Conservation (phyloP, 129 eudicot genomes). For the sunflower (Helianthus annuus) region DNA sequence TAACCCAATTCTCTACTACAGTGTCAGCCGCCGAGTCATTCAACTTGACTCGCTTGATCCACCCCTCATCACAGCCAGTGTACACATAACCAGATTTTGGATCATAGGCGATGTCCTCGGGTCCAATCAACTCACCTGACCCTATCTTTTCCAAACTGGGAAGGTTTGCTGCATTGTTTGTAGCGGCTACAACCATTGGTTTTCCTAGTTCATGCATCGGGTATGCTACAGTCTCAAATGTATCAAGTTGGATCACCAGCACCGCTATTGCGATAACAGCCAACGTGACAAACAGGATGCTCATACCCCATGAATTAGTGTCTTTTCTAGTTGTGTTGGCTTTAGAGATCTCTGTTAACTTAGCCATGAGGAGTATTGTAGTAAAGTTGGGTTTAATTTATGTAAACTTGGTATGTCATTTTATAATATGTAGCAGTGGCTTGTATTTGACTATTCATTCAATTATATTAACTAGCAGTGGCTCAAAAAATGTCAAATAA, state of each 20-base stretch:
- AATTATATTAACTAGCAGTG: too few relatives aligned
- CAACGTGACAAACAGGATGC: slow-evolving; percentile 4
- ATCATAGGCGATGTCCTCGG: slow-evolving; percentile 71
- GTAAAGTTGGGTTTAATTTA: not conserved
- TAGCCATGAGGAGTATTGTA: slow-evolving; percentile 1
- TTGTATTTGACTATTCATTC: not conserved
- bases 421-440: not conserved
- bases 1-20: slow-evolving; percentile 65
- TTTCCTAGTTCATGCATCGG: slow-evolving; percentile 44
- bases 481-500: too few relatives aligned
- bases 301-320: slow-evolving; percentile 6
- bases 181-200: slow-evolving; percentile 26
- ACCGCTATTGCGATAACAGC: slow-evolving; percentile 5
- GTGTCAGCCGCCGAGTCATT: slow-evolving; percentile 27
- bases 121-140: slow-evolving; percentile 45
- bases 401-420: not conserved
- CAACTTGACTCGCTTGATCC: slow-evolving; percentile 63
- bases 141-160: slow-evolving; percentile 55
- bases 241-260: slow-evolving; percentile 44
- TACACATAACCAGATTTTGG: slow-evolving; percentile 42
- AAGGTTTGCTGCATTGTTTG: slow-evolving; percentile 42
- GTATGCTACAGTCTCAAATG: slow-evolving; percentile 54
- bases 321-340: not conserved
- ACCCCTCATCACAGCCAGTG: slow-evolving; percentile 77
- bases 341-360: not conserved